Evolutionary conservation across 2,329 filamentous ascomycete species (phyloP).

Genomic region (Neonectria faginata): DNA sequence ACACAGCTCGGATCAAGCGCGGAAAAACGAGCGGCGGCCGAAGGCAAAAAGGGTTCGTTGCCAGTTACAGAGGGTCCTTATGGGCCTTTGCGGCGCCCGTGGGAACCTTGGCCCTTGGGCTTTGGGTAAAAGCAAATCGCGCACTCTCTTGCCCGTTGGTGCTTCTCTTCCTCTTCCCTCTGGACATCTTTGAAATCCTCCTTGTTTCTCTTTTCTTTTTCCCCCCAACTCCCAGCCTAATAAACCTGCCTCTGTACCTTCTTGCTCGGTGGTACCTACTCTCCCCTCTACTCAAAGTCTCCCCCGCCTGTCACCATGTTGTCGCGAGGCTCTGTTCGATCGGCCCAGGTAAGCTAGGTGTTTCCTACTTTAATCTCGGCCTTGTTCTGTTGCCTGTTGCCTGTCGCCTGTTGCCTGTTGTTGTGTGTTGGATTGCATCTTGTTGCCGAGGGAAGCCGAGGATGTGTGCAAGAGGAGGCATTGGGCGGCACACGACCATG

Average conservation of each 20-base stretch:
- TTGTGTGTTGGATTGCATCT: background rate
- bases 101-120: conserved; percentile 24
- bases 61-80: conserved; percentile 14
- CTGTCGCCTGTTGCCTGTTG: background rate
- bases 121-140: conserved; percentile 42
- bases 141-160: conserved; percentile 14
- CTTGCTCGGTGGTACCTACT: conserved; percentile 17
- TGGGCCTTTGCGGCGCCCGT: conserved; percentile 25
- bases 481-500: conserved; percentile 32
- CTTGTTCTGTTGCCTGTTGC: background rate
- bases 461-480: conserved; percentile 6
- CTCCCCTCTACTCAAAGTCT: conserved; percentile 35
- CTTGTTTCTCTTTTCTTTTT: conserved; percentile 32
- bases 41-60: conserved; percentile 19
- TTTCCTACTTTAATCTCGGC: conserved; percentile 22
- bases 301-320: conserved; percentile 59
- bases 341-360: conserved; percentile 65
- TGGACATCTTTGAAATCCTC: conserved; percentile 21
- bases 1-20: conserved; percentile 26
- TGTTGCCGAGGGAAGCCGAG: background rate
- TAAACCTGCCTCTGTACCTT: background rate
- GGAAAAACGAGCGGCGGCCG: conserved; percentile 33
- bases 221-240: conserved; percentile 11
- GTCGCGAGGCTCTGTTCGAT: conserved; percentile 67
- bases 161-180: conserved; percentile 8